Percentiles rank a stretch among this genome's conserved stretches.
Conservation (phyloP, 495 filamentous ascomycete species). For the Neurospora sp. region DNA sequence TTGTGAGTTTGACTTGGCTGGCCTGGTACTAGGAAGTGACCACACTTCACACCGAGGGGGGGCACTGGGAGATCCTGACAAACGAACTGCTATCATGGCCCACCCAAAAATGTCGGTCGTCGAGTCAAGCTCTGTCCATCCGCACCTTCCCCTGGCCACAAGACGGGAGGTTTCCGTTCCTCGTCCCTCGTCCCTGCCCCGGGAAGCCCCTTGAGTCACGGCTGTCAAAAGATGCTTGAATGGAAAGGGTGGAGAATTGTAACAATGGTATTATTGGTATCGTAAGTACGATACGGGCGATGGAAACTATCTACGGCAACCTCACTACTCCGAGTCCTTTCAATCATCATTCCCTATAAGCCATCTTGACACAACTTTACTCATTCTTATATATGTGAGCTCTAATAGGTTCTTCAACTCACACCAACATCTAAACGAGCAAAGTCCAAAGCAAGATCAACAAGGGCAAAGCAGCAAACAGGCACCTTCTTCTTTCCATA, state of each 20-base stretch:
- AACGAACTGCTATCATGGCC: not conserved
- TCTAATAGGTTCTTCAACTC: not conserved
- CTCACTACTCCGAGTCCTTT: not conserved
- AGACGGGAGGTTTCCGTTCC: not conserved
- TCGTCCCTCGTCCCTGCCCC: not conserved
- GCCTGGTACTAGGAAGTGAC: not conserved
- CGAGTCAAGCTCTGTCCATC: not conserved
- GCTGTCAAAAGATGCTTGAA: not conserved
- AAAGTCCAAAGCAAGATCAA: not conserved
- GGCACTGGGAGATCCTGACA: not conserved
- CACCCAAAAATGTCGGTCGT: not conserved
- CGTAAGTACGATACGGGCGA: not conserved
- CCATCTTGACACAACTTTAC: not conserved
- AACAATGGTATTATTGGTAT: not conserved
- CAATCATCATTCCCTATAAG: not conserved
- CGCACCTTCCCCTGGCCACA: not conserved
- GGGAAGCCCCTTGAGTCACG: not conserved
- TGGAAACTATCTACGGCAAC: not conserved
- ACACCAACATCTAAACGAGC: not conserved
- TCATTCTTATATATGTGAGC: not conserved
- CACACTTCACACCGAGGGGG: not conserved
- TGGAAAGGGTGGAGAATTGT: not conserved
- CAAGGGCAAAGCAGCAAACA: not conserved
- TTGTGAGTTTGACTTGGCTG: not conserved
- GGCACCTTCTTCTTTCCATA: not conserved